Evolutionary conservation across 169 alveolate genomes (phyloP), one percentile per base, ranked within the genome.

Genomic region (Sarcocystis neurona): DNA sequence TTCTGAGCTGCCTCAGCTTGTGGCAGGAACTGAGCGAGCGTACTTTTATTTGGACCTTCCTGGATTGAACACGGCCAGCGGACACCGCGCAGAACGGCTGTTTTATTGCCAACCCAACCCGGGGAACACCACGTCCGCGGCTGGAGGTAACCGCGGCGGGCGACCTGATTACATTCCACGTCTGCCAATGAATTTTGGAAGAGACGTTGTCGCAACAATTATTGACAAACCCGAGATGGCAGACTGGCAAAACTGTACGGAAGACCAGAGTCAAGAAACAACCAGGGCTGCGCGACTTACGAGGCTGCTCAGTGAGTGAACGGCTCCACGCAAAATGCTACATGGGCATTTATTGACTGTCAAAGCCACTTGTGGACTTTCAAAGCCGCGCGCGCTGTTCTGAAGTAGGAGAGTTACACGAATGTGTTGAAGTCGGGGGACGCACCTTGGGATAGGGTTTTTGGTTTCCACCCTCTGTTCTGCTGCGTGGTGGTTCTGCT

Each of bases 11-110:
- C 44, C 92, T 1, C 70, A 60, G 84, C 60, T 79, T 68, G 84
- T 84, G 46, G 56, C 66, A 0, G 87, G 58, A 43, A 78, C 89
- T 8, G 34, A 66, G 41, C 1, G 34, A 53, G 86, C 89, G 43
- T 89, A 89, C 56, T 84, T 89, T 44, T 89, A 89, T 37, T 12
- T 89, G 43, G 92, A 89, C 75, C 4, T 89, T 60, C 92, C 92
- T 44, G 89, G 92, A 44, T 46, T 78, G 48, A 68, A 43, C 15
- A 89, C 92, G 0, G 92, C 92, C 4, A 66, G 86, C 30, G 92
- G 92, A 5, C 79, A 80, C 39, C 89, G 56, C 6, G 88, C 80
- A 23, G 88, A 84, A 18, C 84, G 89, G 23, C 84, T 72, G 68
- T 44, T 90, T 47, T 75, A 87, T 39, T 85, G 74, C 27, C 91